Conservation (phyloP, 2,329 filamentous ascomycete genomes). For the Hymenotorrendiella dingleyae region DNA sequence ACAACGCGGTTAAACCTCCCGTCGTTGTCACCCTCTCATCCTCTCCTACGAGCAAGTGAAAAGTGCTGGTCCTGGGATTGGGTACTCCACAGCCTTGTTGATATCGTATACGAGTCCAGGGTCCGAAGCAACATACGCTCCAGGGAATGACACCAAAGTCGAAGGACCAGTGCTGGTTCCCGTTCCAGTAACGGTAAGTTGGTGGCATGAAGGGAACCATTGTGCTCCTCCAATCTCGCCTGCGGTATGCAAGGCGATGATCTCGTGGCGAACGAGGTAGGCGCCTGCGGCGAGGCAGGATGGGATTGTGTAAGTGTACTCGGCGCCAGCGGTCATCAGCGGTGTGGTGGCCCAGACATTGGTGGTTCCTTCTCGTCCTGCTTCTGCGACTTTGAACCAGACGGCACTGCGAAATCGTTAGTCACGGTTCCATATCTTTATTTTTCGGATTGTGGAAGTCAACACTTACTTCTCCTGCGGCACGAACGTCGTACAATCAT, state of each 20-base stretch:
- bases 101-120: constrained; percentile 29
- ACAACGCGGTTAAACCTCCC: neutral
- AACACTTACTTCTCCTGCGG: constrained; percentile 39
- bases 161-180: constrained; percentile 32
- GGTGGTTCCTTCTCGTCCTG: constrained; percentile 11
- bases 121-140: constrained; percentile 30
- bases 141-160: constrained; percentile 29
- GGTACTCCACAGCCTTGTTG: constrained; percentile 35
- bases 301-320: constrained; percentile 40
- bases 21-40: neutral
- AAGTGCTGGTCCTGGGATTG: constrained; percentile 41
- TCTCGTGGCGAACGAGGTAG: constrained; percentile 31
- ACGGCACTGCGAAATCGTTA: constrained; percentile 9
- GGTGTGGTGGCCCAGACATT: constrained; percentile 11
- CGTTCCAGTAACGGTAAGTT: constrained; percentile 36
- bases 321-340: constrained; percentile 5
- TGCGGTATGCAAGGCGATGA: constrained; percentile 23
- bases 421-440: neutral
- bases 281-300: constrained; percentile 41
- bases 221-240: constrained; percentile 10
- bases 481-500: constrained; percentile 43
- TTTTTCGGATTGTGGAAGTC: neutral
- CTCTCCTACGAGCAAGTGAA: constrained; percentile 43
- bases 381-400: constrained; percentile 15
- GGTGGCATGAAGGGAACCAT: constrained; percentile 32